Conservation (phyloP, 352 stramenopile species). For the Globisporangium solare region DNA sequence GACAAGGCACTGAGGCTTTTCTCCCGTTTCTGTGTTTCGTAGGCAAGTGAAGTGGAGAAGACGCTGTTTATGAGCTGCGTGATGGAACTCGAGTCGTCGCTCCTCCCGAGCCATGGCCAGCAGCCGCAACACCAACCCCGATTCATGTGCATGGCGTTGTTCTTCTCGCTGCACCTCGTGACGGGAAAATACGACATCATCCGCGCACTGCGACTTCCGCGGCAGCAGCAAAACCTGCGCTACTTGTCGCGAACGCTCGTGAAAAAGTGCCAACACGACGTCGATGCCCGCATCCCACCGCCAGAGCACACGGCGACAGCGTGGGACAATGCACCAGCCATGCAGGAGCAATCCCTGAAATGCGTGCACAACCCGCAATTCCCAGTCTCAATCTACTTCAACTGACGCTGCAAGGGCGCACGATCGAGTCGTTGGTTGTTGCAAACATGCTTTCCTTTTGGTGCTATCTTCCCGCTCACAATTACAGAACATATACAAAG, state of each 20-base stretch:
- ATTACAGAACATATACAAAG: background rate
- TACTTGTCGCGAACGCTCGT: conserved; percentile 28
- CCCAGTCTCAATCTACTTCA: conserved; percentile 43
- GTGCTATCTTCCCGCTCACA: background rate
- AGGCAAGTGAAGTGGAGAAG: conserved; percentile 26
- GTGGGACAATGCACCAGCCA: conserved; percentile 39
- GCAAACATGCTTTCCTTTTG: background rate
- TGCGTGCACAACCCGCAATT: conserved; percentile 38
- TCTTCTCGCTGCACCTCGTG: conserved; percentile 37
- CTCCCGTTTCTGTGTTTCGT: background rate
- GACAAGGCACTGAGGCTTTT: background rate
- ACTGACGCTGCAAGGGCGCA: conserved; percentile 4
- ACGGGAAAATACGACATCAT: conserved; percentile 40
- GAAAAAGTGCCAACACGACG: conserved; percentile 22
- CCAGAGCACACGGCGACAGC: conserved; percentile 11
- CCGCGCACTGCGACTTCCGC: conserved; percentile 38
- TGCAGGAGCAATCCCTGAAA: conserved; percentile 32
- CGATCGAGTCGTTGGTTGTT: no score
- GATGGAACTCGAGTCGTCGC: conserved; percentile 28
- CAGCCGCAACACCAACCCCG: background rate
- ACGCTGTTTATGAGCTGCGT: conserved; percentile 46
- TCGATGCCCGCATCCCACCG: conserved; percentile 18
- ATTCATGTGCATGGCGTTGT: conserved; percentile 33
- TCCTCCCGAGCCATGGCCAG: background rate
- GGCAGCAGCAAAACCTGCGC: conserved; percentile 19